Conservation (phyloP, 495 filamentous ascomycete species). For the Daldinia decipiens region DNA sequence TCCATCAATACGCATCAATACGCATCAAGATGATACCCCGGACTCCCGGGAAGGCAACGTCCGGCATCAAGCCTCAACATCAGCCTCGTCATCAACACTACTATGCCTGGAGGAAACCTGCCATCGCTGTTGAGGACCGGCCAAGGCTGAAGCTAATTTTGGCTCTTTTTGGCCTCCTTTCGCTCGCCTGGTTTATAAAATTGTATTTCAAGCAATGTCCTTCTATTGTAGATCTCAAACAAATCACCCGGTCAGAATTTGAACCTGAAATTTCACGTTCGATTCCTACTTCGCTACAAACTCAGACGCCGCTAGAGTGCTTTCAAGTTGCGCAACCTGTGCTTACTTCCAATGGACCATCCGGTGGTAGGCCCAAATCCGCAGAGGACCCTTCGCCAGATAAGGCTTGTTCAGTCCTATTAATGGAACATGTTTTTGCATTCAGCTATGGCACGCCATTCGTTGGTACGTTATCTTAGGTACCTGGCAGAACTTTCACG, state of each 20-base stretch:
- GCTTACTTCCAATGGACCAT: conserved; percentile 50
- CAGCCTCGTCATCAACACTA: background rate
- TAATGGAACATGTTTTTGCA: conserved; percentile 81
- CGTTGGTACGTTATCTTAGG: conserved; percentile 66
- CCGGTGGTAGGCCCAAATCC: conserved; percentile 14
- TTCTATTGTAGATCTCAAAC: background rate
- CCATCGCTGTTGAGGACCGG: background rate
- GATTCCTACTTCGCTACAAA: conserved; percentile 20
- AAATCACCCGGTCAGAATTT: conserved; percentile 12
- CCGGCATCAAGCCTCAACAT: background rate
- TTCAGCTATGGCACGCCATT: conserved; percentile 82
- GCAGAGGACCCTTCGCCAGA: conserved; percentile 31
- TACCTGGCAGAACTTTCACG: background rate
- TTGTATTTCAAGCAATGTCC: background rate
- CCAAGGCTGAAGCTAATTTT: conserved; percentile 3
- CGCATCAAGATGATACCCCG: conserved; percentile 14
- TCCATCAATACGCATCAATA: background rate
- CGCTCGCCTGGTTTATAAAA: conserved; percentile 14
- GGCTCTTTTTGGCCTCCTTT: conserved; percentile 15
- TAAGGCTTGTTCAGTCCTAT: conserved; percentile 60
- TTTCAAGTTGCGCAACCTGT: conserved; percentile 77
- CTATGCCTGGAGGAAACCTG: background rate
- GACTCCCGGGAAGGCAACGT: background rate
- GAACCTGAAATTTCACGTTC: conserved; percentile 9
- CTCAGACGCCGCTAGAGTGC: conserved; percentile 59